These are phyloP conservation scores for Fusarium torulosum DNA, from an alignment of 2,329 filamentous ascomycete species.

Conservation along the genomic window DNA sequence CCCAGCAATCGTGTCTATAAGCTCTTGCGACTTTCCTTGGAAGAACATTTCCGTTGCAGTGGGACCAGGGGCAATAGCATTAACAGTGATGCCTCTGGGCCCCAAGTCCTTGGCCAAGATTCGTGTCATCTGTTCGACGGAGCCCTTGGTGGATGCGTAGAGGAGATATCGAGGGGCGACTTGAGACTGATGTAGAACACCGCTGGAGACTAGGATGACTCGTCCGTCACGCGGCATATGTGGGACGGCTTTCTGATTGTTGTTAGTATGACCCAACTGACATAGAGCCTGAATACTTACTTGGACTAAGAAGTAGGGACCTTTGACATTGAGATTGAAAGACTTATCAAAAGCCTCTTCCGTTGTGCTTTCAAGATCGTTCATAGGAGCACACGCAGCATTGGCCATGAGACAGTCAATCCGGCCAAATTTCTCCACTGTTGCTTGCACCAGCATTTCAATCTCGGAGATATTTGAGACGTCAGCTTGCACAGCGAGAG, in stretches of 20 bases:
- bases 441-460: background rate
- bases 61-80: constrained; percentile 12
- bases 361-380: constrained; percentile 8
- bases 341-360: constrained; percentile 14
- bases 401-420: constrained; percentile 21
- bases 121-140: constrained; percentile 18
- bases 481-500: background rate
- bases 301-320: constrained; percentile 11
- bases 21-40: constrained; percentile 12
- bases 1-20: background rate
- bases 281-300: rapidly evolving
- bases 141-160: constrained; percentile 14
- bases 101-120: constrained; percentile 17
- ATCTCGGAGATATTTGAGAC: background rate
- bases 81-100: constrained; percentile 17
- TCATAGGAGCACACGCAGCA: constrained; percentile 16
- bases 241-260: background rate
- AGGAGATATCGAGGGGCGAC: constrained; percentile 21
- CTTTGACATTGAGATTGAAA: constrained; percentile 10
- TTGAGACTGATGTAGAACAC: constrained; percentile 8
- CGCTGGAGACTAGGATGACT: constrained; percentile 14
- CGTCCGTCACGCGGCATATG: constrained; percentile 13
- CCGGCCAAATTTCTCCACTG: constrained; percentile 9
- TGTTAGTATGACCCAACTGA: rapidly evolving
- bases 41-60: constrained; percentile 24